Evolutionary conservation across 208 protist species (phyloP).

Genomic region (Strigomonas culicis): DNA sequence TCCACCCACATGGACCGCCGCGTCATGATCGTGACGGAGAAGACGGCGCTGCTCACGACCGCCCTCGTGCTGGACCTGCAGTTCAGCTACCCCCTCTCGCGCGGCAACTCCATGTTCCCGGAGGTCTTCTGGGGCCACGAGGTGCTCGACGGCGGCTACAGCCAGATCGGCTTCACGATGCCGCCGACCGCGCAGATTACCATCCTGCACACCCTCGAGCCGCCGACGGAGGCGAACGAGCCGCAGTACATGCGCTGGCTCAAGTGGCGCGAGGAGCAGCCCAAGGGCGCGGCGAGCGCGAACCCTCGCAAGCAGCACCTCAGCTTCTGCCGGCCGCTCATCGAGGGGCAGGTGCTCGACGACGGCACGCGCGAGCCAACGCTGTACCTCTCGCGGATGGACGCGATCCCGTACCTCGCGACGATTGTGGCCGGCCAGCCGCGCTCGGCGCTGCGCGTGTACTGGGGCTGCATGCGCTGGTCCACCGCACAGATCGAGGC

Average conservation of each 20-base stretch:
- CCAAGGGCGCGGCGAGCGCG: slow-evolving; percentile 2
- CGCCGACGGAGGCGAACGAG: neutral
- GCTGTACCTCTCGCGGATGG: slow-evolving; percentile 73
- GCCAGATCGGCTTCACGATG: slow-evolving; percentile 86
- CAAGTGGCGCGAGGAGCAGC: slow-evolving; percentile 45
- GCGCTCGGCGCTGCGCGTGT: slow-evolving; percentile 74
- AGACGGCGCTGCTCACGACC: slow-evolving; percentile 48
- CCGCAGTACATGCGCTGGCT: slow-evolving; percentile 37
- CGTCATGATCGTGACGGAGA: slow-evolving; percentile 78
- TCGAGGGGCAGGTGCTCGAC: slow-evolving; percentile 34
- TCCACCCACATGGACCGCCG: slow-evolving; percentile 76
- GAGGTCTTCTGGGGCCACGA: slow-evolving; percentile 90
- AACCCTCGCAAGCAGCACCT: slow-evolving; percentile 27
- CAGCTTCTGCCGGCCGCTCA: slow-evolving; percentile 63
- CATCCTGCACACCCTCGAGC: slow-evolving; percentile 77
- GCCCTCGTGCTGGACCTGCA: slow-evolving; percentile 78
- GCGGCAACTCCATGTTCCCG: slow-evolving; percentile 84
- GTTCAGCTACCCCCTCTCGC: slow-evolving; percentile 71
- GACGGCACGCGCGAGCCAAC: slow-evolving; percentile 69
- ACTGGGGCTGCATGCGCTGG: slow-evolving; percentile 87
- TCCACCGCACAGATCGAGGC: slow-evolving; percentile 63
- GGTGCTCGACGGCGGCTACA: slow-evolving; percentile 79
- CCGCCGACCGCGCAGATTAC: slow-evolving; percentile 76
- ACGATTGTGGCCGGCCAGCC: slow-evolving; percentile 59
- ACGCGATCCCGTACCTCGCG: slow-evolving; percentile 78